These are phyloP conservation scores for Leersia perrieri DNA, from an alignment of 176 grass and related monocot genomes.

Conservation along the genomic window DNA sequence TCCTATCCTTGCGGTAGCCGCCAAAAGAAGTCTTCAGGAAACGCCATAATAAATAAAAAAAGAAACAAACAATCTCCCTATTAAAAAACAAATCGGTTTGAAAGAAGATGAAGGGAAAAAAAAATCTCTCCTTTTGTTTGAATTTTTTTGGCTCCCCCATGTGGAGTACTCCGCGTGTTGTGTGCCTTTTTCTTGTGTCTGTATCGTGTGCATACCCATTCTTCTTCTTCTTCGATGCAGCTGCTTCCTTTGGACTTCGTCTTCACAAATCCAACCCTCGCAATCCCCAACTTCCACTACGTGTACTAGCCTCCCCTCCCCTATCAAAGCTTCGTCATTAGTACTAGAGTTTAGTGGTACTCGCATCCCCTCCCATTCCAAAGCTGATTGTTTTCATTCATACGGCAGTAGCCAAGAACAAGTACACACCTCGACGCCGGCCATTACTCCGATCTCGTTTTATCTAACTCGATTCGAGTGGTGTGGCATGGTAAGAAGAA, in stretches of 20 bases:
- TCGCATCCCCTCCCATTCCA: neutral
- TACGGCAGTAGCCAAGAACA: neutral
- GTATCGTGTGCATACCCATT: no score
- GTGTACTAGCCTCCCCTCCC: neutral
- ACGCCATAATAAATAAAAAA: neutral
- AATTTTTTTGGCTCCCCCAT: slow-evolving; percentile 24
- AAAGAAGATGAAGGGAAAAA: no score
- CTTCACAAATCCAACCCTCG: neutral
- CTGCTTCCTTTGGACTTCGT: slow-evolving; percentile 32
- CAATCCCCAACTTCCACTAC: neutral
- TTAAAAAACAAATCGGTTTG: neutral
- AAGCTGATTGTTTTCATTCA: neutral
- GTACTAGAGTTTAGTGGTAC: neutral
- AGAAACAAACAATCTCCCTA: neutral
- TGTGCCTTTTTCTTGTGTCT: neutral
- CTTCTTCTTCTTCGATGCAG: neutral
- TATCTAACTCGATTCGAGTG: neutral
- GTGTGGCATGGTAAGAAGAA: slow-evolving; percentile 39
- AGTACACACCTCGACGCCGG: neutral
- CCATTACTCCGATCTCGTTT: neutral
- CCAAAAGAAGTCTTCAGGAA: neutral
- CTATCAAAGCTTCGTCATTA: neutral
- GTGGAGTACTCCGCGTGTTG: slow-evolving; percentile 3
- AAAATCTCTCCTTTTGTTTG: slow-evolving; percentile 4
- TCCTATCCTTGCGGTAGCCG: neutral